Evolutionary conservation across 2,329 filamentous ascomycete species (phyloP).

Genomic region (Colletotrichum kahawae): DNA sequence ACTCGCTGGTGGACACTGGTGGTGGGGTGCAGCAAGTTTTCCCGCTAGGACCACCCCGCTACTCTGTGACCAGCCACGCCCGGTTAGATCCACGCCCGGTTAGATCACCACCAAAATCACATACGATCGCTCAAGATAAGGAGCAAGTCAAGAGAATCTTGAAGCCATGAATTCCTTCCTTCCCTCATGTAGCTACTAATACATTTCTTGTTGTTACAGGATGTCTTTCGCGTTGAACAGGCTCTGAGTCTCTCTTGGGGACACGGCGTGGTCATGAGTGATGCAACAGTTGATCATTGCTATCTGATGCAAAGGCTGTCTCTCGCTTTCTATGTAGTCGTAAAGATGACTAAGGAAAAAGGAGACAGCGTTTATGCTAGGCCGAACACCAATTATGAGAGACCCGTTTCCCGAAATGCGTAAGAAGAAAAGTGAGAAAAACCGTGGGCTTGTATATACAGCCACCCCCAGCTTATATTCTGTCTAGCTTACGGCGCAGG

Average conservation of each 20-base stretch:
- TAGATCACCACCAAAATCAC: neutral
- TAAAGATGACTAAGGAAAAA: neutral
- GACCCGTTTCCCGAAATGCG: conserved; percentile 21
- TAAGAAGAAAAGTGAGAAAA: conserved; percentile 20
- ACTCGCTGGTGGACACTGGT: neutral
- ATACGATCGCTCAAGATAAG: neutral
- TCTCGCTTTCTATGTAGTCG: conserved; percentile 16
- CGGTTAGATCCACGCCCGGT: neutral
- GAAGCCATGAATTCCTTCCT: neutral
- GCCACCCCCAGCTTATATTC: conserved; percentile 48
- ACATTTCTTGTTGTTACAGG: conserved; percentile 20
- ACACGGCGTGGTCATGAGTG: conserved; percentile 4
- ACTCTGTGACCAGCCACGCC: neutral
- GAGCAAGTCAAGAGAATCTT: neutral
- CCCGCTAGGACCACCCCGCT: conserved; percentile 1
- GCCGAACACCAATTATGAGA: conserved; percentile 19
- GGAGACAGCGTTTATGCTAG: conserved; percentile 6
- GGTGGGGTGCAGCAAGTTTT: conserved; percentile 18
- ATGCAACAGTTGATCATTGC: conserved; percentile 20
- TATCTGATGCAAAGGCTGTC: conserved; percentile 21
- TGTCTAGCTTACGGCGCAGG: conserved; percentile 82
- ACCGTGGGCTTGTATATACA: conserved; percentile 29
- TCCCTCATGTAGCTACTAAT: conserved; percentile 9
- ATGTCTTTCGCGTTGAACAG: neutral
- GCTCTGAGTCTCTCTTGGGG: neutral